Base-by-base conservation (phyloP, 2,329 filamentous ascomycete genomes). In the Alternaria sp. region DNA sequence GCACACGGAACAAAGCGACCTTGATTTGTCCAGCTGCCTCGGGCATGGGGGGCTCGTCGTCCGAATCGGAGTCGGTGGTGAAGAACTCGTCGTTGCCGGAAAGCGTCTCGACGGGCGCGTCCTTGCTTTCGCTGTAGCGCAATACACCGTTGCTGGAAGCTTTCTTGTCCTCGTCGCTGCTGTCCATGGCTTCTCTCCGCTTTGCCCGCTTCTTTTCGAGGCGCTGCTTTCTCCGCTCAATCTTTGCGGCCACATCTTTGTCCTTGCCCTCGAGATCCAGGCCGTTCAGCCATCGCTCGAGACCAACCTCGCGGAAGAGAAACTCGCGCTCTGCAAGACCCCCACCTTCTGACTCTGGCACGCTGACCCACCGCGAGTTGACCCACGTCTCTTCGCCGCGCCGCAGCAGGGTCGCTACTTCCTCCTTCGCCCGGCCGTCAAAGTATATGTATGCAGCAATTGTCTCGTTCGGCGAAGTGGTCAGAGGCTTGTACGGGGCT, bases 371-470 rank as follows among this genome's bases (percentile, higher is more conserved):
- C 71, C 95, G 87, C 57, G 93, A 97, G 75, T 98, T 99, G 25
- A 99, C 96, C 95, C 95, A 99, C 2, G 95, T 99, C 81, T 99
- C 95, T 77, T 98, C 95, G 25, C 95, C 94, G 12, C 94, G 91
- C 57, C 95, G 87, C 54, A 99, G 84, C 59, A 99, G 83, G 12
- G 95, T 99, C 54, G 95, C 95, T 3, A 99, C 96, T 81, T 99
- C 95, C 78, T 99, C 95, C 79, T 99, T 99, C 62, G 88, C 87
- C 64, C 95, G 86, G 18, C 95, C 95, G 79, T 99, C 95, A 75
- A 99, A 99, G 82, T 99, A 99, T 71, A 99, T 98, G 79, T 99
- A 99, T 38, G 94, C 95, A 32, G 95, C 95, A 71, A 99, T 94
- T 14, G 95, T 99, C 82, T 99, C 95, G 79, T 97, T 97, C 58